Evolutionary conservation across 345 rosid genomes (phyloP).

Genomic region (Lepidium africanum): DNA sequence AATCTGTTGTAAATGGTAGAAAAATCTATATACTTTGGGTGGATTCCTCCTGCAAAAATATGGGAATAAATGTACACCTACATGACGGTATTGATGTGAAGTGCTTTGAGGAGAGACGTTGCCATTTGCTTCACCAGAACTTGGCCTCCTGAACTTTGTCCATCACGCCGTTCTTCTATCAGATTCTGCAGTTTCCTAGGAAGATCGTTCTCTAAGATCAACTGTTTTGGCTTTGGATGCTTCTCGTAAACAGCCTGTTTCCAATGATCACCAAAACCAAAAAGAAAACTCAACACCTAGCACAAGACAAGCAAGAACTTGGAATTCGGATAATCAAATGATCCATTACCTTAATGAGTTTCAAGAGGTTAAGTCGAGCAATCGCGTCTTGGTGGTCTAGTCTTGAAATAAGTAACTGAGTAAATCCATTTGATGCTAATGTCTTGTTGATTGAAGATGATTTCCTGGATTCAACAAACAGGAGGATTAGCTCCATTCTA

Average conservation of each 20-base stretch:
- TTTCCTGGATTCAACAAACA: constrained; percentile 59
- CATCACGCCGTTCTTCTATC: constrained; percentile 91
- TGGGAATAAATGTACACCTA: constrained; percentile 20
- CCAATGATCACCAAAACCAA: constrained; percentile 7
- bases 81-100: constrained; percentile 85
- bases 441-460: constrained; percentile 87
- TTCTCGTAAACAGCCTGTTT: constrained; percentile 94
- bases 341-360: constrained; percentile 77
- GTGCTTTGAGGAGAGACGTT: constrained; percentile 89
- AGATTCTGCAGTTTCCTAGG: constrained; percentile 79
- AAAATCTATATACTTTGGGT: neutral
- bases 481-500: constrained; percentile 32
- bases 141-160: constrained; percentile 93
- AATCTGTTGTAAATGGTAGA: neutral
- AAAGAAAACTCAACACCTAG: neutral
- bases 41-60: neutral
- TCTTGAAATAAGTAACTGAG: constrained; percentile 75
- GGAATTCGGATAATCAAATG: neutral
- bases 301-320: constrained; percentile 30
- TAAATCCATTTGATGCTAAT: constrained; percentile 89
- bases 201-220: constrained; percentile 89
- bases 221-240: constrained; percentile 92
- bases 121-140: constrained; percentile 97
- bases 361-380: constrained; percentile 88
- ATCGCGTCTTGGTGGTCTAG: constrained; percentile 96